A percentile compares a stretch with the other conserved stretches of the same genome.
phyloP scores from a whole-genome alignment of 129 eudicot species.

The Escallonia rubra region DNA sequence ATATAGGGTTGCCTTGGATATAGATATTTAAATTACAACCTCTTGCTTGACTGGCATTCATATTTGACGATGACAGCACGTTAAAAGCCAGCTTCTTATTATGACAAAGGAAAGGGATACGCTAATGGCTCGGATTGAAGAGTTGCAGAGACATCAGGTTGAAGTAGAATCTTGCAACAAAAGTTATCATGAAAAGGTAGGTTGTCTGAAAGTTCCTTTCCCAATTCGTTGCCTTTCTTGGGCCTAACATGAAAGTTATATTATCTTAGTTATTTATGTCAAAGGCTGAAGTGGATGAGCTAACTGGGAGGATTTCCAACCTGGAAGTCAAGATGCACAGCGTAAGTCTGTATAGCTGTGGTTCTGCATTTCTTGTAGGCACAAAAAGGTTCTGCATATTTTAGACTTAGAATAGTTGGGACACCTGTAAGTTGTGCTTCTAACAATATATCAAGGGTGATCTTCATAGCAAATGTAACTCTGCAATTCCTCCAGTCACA shows the following conservation, averaged over 20 bases:
- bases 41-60: too few species aligned
- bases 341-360: slow-evolving; percentile 28
- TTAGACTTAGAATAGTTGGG: too few species aligned
- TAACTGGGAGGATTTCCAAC: slow-evolving; percentile 29
- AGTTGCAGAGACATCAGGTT: slow-evolving; percentile 17
- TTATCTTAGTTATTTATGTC: slow-evolving; percentile 30
- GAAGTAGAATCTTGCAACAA: slow-evolving; percentile 19
- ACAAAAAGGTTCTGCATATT: too few species aligned
- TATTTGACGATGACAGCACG: slow-evolving; percentile 2
- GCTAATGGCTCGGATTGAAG: slow-evolving; percentile 12
- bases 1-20: too few species aligned
- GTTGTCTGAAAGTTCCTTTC: background rate
- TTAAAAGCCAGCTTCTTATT: slow-evolving; percentile 19
- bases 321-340: slow-evolving; percentile 45
- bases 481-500: background rate
- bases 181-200: slow-evolving; percentile 24
- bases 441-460: too few species aligned
- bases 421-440: too few species aligned
- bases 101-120: slow-evolving; percentile 26
- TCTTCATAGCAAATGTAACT: too few species aligned
- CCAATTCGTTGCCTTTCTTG: background rate
- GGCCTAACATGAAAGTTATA: background rate
- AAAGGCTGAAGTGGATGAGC: slow-evolving; percentile 45
- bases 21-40: too few species aligned
- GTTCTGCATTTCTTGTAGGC: too few species aligned